Conservation (phyloP, 2,329 filamentous ascomycete species). For the Fusarium avenaceum region DNA sequence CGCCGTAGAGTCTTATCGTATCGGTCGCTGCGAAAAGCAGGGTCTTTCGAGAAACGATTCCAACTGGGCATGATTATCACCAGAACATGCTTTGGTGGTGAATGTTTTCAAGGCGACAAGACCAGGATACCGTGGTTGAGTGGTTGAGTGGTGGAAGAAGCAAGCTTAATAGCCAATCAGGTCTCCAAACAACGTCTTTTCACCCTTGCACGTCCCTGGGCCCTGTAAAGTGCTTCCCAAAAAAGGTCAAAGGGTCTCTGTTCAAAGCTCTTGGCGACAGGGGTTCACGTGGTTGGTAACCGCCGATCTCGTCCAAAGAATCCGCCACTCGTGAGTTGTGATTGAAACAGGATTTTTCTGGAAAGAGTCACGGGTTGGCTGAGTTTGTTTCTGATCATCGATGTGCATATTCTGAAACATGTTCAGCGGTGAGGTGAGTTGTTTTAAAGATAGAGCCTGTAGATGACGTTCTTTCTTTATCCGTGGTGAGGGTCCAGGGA, state of each 20-base stretch:
- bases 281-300: conserved; percentile 36
- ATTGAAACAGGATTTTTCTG: conserved; percentile 44
- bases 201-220: conserved; percentile 28
- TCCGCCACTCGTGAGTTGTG: conserved; percentile 33
- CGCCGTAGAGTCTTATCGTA: conserved; percentile 19
- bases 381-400: conserved; percentile 37
- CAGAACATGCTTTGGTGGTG: conserved; percentile 30
- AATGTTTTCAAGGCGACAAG: conserved; percentile 29
- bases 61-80: conserved; percentile 44
- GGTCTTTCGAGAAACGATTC: conserved; percentile 34
- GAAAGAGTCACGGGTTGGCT: conserved; percentile 33
- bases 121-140: conserved; percentile 28
- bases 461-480: conserved; percentile 21
- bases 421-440: conserved; percentile 9
- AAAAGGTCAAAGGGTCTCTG: conserved; percentile 34
- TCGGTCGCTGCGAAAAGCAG: conserved; percentile 36
- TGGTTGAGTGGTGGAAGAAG: conserved; percentile 19
- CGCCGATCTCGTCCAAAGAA: conserved; percentile 44
- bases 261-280: conserved; percentile 22
- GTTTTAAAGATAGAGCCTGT: background rate
- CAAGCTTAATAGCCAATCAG: conserved; percentile 43
- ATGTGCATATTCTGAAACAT: conserved; percentile 45
- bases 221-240: conserved; percentile 18
- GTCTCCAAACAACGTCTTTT: conserved; percentile 10
- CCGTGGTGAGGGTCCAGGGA: background rate